Evolutionary conservation across 768 basidiomycete species (phyloP), one percentile per base, ranked within the genome.

Genomic region (Lactarius deliciosus): DNA sequence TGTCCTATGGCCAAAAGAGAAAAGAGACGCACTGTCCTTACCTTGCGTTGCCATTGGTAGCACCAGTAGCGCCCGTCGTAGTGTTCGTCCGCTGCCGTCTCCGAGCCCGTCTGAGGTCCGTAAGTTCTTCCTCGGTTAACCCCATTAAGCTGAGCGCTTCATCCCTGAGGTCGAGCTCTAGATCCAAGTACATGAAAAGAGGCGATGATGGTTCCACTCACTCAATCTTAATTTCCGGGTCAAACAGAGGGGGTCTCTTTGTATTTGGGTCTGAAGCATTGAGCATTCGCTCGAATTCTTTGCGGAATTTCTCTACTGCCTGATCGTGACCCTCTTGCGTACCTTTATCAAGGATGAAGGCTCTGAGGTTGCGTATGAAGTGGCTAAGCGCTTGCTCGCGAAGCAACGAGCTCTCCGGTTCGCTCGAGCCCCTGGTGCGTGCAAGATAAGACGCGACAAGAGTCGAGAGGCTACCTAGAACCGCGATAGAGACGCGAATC

Each of bases 361-460:
- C 82, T 60, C 81, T 73, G 50, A 80, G 80, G 66, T 88, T 84
- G 32, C 89, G 85, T 32, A 90, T 78, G 71, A 85, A 91, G 32
- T 84, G 80, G 38, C 88, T 86, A 1, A 91, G 78, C 67, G 88
- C 86, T 69, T 87, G 85, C 9, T 79, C 79, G 11, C 84, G 81
- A 2, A 78, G 74, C 50, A 81, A 78, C 1, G 87, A 88, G 20
- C 81, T 65, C 68, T 91, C 89, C 1, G 90, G 90, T 69, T 90
- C 89, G 56, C 82, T 82, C 0, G 87, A 86, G 15, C 88, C 88
- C 30, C 88, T 83, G n/a, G 83, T 81, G 15, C 85, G 83, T 3
- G 89, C 89, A 34, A 91, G 80, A 74, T 87, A 90, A 7, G 88
- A 86, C 30, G 89, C 88, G 15, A 86, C 81, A 25, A 90, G 22